These are phyloP conservation scores for Aureobasidium sp. DNA, from an alignment of 2,329 filamentous ascomycete species.

Conservation along the genomic window DNA sequence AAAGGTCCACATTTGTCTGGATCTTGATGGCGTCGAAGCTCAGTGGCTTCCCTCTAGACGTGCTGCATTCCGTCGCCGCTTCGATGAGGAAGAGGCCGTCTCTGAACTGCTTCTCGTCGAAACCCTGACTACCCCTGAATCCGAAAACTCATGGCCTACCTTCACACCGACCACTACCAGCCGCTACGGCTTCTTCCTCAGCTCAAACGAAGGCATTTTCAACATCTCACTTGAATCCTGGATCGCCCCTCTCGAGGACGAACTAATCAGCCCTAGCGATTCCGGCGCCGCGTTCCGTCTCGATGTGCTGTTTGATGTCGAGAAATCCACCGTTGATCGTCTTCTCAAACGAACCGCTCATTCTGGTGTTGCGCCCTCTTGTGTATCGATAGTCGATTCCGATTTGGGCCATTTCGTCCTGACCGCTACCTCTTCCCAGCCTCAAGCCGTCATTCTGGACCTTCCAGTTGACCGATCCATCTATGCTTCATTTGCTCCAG, in stretches of 20 bases:
- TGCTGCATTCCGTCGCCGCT: not conserved
- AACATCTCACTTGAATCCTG: constrained; percentile 51
- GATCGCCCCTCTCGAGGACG: constrained; percentile 50
- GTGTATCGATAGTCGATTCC: constrained; percentile 48
- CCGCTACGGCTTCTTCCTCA: constrained; percentile 54
- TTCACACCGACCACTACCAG: constrained; percentile 47
- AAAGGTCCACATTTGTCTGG: constrained; percentile 53
- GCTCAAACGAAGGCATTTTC: constrained; percentile 46
- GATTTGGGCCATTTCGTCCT: constrained; percentile 53
- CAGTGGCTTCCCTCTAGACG: constrained; percentile 51
- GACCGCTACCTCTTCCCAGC: constrained; percentile 41
- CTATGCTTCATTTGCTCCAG: constrained; percentile 16
- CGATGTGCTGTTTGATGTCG: constrained; percentile 47
- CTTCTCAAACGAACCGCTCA: constrained; percentile 34
- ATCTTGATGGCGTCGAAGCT: constrained; percentile 55
- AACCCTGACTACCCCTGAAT: constrained; percentile 29
- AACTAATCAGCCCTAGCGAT: constrained; percentile 46
- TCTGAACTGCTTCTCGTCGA: constrained; percentile 34
- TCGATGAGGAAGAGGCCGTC: constrained; percentile 21
- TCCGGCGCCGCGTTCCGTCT: constrained; percentile 51
- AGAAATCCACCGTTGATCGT: constrained; percentile 42
- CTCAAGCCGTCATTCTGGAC: constrained; percentile 47
- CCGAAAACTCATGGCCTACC: constrained; percentile 39
- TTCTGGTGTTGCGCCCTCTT: constrained; percentile 30
- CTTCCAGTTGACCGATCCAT: constrained; percentile 30